Percentiles rank a stretch among this genome's conserved stretches.
Conservation (phyloP, 139 green algal species). For the Tetradesmus lagerheimii region DNA sequence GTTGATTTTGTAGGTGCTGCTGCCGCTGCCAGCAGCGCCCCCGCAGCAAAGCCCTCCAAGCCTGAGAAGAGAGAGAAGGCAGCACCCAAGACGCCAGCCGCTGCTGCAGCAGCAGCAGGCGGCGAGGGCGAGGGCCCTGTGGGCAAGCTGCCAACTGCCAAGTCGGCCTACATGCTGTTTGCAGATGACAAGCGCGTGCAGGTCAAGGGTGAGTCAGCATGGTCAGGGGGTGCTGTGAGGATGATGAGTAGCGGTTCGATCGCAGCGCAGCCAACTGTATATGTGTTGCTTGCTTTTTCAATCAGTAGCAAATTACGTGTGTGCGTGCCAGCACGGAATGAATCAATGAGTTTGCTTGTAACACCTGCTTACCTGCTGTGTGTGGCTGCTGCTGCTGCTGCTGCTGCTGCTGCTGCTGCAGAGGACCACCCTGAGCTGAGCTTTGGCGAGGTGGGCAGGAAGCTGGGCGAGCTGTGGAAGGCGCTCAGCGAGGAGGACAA, state of each 20-base stretch:
- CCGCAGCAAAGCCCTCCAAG: neutral
- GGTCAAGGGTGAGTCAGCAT: conserved; percentile 26
- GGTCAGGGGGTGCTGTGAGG: neutral
- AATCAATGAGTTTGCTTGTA: too few relatives aligned
- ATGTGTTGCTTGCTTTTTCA: too few relatives aligned
- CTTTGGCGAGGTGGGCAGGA: conserved; percentile 3
- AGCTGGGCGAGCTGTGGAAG: conserved; percentile 37
- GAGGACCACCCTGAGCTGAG: conserved; percentile 8
- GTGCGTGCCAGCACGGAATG: too few relatives aligned
- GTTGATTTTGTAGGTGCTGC: too few relatives aligned
- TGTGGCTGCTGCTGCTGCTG: neutral
- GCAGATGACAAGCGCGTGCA: neutral
- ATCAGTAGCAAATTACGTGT: too few relatives aligned
- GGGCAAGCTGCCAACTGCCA: conserved; percentile 23
- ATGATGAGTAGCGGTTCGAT: too few relatives aligned
- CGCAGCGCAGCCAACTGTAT: too few relatives aligned
- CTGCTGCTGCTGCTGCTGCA: conserved; percentile 19
- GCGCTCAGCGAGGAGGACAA: conserved; percentile 24
- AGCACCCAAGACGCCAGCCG: neutral
- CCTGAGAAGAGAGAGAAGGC: neutral
- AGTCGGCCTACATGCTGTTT: conserved; percentile 40
- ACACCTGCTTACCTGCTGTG: neutral
- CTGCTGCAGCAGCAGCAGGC: neutral
- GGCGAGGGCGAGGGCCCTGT: neutral
- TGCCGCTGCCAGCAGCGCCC: neutral